Base-by-base conservation (phyloP, 441 rosid species). In the Jatropha multifida region DNA sequence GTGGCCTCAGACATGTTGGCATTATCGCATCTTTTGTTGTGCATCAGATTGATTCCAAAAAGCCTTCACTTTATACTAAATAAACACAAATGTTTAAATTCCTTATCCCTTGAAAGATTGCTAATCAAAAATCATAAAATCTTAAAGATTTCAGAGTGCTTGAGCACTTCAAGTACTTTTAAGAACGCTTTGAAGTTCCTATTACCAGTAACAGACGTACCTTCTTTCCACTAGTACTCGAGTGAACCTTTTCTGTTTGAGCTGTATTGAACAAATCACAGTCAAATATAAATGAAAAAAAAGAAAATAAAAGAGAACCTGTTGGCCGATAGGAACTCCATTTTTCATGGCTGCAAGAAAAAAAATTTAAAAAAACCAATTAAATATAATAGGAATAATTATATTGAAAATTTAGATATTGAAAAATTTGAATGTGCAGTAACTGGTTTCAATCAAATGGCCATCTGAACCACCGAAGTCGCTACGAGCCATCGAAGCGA, bases 201-300 rank as follows among this genome's bases (percentile, higher is more conserved):
- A 69, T 20, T 59, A 60, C 40, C n/a, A 65, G 7, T 65, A 44
- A 13, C 74, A 85, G 86, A 68, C 55, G 17, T 71, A 85, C 90
- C 88, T 82, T 82, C 74, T n/a, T 76, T 23, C 6, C 40, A 52
- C 62, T 46, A 49, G 58, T 65, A 80, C 65, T 76, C 27, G 85
- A 73, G 11, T 42, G 74, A 72, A 49, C 72, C 74, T 80, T 76
- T 51, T 79, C 81, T 63, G 61, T 9, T 48, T 63, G 78, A 77
- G 80, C 94, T 90, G 87, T 85, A 82, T 48, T 54, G 58, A 48
- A 48, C 52, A 48, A 48, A 17, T n/a, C n/a, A n/a, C n/a, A n/a
- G n/a, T n/a, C n/a, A n/a, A n/a, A n/a, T n/a, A n/a, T n/a, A n/a
- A n/a, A n/a, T n/a, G 55, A 10, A 10, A 10, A 10, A 55, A 70